Base-by-base conservation (phyloP, 805 yeast genomes). In the Candida rishiriensis region DNA sequence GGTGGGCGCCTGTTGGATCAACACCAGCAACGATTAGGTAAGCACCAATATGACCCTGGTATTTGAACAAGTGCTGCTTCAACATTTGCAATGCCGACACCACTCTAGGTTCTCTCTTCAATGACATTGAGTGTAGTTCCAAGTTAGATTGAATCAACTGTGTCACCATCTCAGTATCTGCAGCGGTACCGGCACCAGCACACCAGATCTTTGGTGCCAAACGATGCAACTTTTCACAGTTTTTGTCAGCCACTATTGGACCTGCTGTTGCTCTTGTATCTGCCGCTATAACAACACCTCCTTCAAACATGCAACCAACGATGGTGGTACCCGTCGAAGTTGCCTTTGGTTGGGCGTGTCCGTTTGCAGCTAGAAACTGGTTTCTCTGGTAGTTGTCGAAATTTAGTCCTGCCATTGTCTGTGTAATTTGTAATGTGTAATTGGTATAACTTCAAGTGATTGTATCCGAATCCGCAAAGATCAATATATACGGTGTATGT, bases 171-270 rank as follows among this genome's bases (percentile, higher is more conserved):
- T 93, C 98, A 11, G 97, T 93, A 64, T 93, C 99, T 8, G 99
- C 98, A 29, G 99, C 99, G n/a, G 99, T 93, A 66, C 99, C 99
- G 3, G 99, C 99, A 59, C 99, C 99, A 41, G 99, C 99, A 81
- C 99, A 91, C 97, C 97, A 91, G 63, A 90, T 89, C 60, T 76
- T 78, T 10, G 97, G 96, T 7, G 96, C 78, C 52, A 90, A 75
- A 55, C 95, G 72, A 69, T 91, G 97, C 52, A 93, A 74, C 68
- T 91, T 91, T 61, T 89, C 97, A 75, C 97, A 90, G 71, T 93
- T 93, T 73, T 93, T 93, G 70, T 93, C 98, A 8, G 99, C 99
- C 31, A 93, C 98, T 55, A 93, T 88, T 46, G 83, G 84, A 12
- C 99, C 99, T 32, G 93, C 84, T 3, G 99, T 93, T 44, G 99